Evolutionary conservation across 75 land plant genomes (phyloP).

Genomic region (Picea sitchensis): DNA sequence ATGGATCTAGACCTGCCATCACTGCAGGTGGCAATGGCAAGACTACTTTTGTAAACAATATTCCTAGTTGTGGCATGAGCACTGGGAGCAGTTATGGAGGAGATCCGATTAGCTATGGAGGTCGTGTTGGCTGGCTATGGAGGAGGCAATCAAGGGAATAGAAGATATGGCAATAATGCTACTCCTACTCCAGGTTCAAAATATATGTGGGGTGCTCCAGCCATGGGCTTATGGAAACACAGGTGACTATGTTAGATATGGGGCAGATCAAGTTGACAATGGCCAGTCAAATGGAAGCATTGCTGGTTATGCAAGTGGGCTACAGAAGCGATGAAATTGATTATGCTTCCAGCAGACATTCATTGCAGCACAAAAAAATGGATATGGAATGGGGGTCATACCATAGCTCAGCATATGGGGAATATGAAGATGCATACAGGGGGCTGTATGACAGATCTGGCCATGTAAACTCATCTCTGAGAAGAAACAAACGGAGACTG

Average conservation of each 20-base stretch:
- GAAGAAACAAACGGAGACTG: constrained; percentile 56
- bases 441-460: constrained; percentile 50
- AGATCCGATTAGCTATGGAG: too few relatives aligned
- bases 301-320: constrained; percentile 41
- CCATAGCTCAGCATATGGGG: constrained; percentile 27
- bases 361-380: constrained; percentile 14
- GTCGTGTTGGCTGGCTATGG: constrained; percentile 7
- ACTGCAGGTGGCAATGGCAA: constrained; percentile 23
- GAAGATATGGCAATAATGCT: too few relatives aligned
- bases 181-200: too few relatives aligned
- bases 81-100: constrained; percentile 4
- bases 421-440: constrained; percentile 48
- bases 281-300: constrained; percentile 49
- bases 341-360: constrained; percentile 30
- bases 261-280: constrained; percentile 46
- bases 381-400: constrained; percentile 24
- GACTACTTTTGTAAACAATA: constrained; percentile 12
- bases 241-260: not conserved
- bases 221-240: too few relatives aligned
- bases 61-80: constrained; percentile 14
- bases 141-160: constrained; percentile 9
- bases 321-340: constrained; percentile 56
- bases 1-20: constrained; percentile 16
- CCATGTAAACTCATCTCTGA: constrained; percentile 51
- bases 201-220: too few relatives aligned